phyloP scores from a whole-genome alignment of 106 monocot genomes.

The Hemerocallis citrina region DNA sequence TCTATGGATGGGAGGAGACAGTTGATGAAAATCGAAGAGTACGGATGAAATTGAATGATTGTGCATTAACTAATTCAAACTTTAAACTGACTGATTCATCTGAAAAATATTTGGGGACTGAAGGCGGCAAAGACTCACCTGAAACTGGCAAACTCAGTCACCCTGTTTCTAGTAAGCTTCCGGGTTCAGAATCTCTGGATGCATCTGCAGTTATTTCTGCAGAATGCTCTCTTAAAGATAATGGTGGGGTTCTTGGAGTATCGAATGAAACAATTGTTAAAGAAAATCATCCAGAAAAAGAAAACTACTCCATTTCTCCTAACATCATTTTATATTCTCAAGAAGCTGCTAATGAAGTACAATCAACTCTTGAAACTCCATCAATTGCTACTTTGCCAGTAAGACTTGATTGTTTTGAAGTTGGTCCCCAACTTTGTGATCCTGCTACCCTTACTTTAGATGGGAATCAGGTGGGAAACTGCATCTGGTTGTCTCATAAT shows the following conservation, averaged over 20 bases:
- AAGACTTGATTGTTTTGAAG: background rate
- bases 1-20: background rate
- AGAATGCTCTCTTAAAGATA: background rate
- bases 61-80: background rate
- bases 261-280: background rate
- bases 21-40: slow-evolving; percentile 6
- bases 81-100: slow-evolving; percentile 1
- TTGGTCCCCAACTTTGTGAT: background rate
- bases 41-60: background rate
- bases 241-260: background rate
- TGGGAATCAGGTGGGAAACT: background rate
- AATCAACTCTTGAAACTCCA: slow-evolving; percentile 4
- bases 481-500: no score
- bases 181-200: background rate
- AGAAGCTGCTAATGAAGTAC: background rate
- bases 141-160: background rate
- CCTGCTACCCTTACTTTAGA: background rate
- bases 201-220: background rate
- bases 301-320: background rate
- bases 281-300: background rate
- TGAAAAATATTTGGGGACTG: background rate
- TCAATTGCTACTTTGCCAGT: slow-evolving; percentile 1
- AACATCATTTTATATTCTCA: background rate
- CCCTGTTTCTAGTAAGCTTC: background rate
- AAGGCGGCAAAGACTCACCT: background rate